These are phyloP conservation scores for Penicillium hesseltinei DNA, from an alignment of 2,329 filamentous ascomycete species.

Conservation along the genomic window DNA sequence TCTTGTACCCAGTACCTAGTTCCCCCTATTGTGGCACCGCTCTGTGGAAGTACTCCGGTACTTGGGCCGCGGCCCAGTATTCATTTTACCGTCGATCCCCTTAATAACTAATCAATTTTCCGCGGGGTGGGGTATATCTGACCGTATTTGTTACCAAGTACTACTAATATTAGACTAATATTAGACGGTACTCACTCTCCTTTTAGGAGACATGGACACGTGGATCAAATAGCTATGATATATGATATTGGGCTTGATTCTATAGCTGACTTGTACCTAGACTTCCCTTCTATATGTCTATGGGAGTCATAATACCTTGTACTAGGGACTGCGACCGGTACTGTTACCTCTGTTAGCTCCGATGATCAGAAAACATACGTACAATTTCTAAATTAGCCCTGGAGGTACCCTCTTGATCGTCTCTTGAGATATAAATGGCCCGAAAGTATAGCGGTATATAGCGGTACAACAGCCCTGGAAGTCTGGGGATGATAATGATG, in stretches of 20 bases:
- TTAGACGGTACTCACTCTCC: not conserved
- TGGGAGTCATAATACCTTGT: too few relatives aligned
- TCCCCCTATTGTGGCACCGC: conserved; percentile 2
- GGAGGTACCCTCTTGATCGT: not conserved
- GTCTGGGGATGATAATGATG: not conserved
- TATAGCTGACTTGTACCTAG: not conserved
- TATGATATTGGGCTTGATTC: not conserved
- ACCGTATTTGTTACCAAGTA: conserved; percentile 3
- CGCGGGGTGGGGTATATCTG: conserved; percentile 6
- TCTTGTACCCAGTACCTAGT: conserved; percentile 15
- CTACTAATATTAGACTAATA: not conserved
- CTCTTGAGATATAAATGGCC: not conserved
- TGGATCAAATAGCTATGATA: not conserved
- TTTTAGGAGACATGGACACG: not conserved
- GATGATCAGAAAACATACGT: not conserved
- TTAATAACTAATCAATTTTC: conserved; percentile 5
- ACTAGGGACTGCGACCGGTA: not conserved
- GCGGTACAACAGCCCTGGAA: too few relatives aligned
- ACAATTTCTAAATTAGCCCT: not conserved
- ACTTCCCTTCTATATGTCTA: not conserved
- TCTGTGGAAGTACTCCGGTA: conserved; percentile 8
- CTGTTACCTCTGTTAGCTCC: not conserved
- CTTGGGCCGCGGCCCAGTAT: conserved; percentile 11
- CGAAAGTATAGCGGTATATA: too few relatives aligned
- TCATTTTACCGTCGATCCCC: conserved; percentile 8